Conservation (phyloP, 768 basidiomycete species). For the Cystobasidium tubakii region DNA sequence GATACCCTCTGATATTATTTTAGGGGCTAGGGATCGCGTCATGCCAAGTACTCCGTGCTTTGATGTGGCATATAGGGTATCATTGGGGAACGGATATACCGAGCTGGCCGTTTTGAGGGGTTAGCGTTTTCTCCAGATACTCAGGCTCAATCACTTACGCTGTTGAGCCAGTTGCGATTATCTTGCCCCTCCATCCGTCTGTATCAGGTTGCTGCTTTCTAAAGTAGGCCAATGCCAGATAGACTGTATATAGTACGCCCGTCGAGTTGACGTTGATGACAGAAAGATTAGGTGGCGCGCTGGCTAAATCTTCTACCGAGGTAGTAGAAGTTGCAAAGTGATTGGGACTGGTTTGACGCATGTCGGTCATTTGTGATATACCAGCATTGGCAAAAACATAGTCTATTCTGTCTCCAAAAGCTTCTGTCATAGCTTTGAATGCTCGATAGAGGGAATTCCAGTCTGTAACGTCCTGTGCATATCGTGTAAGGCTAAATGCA, state of each 20-base stretch:
- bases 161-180: conserved; percentile 24
- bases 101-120: not conserved
- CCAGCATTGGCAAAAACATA: conserved; percentile 16
- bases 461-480: not conserved
- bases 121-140: not conserved
- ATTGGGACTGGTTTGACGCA: not conserved
- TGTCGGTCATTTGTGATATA: conserved; percentile 18
- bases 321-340: conserved; percentile 1
- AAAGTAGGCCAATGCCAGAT: conserved; percentile 27
- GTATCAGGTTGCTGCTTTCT: conserved; percentile 20
- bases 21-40: not conserved
- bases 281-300: not conserved
- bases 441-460: conserved; percentile 6
- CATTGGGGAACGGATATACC: conserved; percentile 8
- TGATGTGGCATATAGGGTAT: conserved; percentile 15
- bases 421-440: not conserved
- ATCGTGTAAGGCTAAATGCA: not conserved
- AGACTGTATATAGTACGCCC: conserved; percentile 21
- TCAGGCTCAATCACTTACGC: conserved; percentile 14
- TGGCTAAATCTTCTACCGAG: not conserved
- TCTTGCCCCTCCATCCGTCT: conserved; percentile 28
- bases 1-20: conserved; percentile 12
- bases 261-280: conserved; percentile 25
- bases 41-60: conserved; percentile 1
- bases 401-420: conserved; percentile 8